Conservation (phyloP, 176 grass and related monocot species). For the Rhynchospora tenuis region DNA sequence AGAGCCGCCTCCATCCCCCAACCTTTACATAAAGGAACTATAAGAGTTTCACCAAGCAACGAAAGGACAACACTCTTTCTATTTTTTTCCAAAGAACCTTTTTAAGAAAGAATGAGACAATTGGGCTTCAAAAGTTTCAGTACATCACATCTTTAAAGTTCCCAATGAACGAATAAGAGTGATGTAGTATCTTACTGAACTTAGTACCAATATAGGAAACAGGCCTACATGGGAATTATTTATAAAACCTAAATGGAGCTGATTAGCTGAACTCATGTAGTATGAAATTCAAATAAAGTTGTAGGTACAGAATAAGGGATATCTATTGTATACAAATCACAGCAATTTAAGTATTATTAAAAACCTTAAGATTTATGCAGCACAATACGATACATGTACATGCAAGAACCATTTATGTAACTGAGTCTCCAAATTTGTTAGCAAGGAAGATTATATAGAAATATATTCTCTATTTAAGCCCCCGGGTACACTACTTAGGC, state of each 20-base stretch:
- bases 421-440: not conserved
- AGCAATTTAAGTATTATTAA: not conserved
- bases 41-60: too few relatives aligned
- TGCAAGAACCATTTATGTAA: not conserved
- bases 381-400: not conserved
- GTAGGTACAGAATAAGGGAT: not conserved
- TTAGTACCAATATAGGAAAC: not conserved
- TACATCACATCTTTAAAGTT: too few relatives aligned
- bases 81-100: too few relatives aligned
- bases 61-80: too few relatives aligned
- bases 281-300: not conserved
- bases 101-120: not conserved
- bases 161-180: too few relatives aligned
- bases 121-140: not conserved
- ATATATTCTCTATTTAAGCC: not conserved
- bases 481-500: not conserved
- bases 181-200: too few relatives aligned
- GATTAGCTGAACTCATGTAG: not conserved
- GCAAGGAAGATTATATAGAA: not conserved
- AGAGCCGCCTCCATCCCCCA: not conserved
- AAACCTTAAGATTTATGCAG: too few relatives aligned
- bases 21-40: too few relatives aligned
- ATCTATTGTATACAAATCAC: not conserved
- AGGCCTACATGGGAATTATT: not conserved
- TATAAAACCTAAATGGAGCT: not conserved